These are phyloP conservation scores for Rhodofomes roseus DNA, from an alignment of 1,284 basidiomycete genomes.

Conservation along the genomic window DNA sequence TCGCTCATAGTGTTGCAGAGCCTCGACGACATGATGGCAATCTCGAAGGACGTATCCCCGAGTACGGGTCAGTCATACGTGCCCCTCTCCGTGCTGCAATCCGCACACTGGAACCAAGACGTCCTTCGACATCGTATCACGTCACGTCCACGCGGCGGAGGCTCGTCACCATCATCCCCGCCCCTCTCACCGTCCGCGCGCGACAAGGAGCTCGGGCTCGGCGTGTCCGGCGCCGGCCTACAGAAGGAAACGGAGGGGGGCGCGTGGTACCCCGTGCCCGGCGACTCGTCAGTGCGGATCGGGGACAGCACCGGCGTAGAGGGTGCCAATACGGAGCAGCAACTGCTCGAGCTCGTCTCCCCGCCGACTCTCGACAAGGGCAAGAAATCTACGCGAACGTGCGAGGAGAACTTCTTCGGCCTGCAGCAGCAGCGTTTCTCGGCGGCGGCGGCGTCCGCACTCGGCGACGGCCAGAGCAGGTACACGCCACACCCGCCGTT, in stretches of 20 bases:
- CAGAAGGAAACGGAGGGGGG: constrained; percentile 25
- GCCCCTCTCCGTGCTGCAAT: constrained; percentile 63
- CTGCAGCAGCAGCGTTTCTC: constrained; percentile 42
- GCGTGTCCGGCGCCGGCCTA: constrained; percentile 42
- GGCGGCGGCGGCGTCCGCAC: constrained; percentile 30
- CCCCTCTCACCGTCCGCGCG: constrained; percentile 37
- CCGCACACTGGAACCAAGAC: constrained; percentile 75
- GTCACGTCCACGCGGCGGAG: constrained; percentile 27
- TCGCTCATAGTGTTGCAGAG: constrained; percentile 39
- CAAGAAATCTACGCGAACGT: constrained; percentile 28
- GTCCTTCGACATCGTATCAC: constrained; percentile 57
- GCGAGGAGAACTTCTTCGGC: constrained; percentile 63
- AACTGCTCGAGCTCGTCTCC: constrained; percentile 41
- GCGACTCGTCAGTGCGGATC: constrained; percentile 75
- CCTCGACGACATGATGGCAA: constrained; percentile 72
- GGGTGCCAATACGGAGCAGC: constrained; percentile 45
- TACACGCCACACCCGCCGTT: constrained; percentile 72
- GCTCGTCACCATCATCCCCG: constrained; percentile 25
- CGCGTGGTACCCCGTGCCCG: constrained; percentile 68
- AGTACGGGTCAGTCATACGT: constrained; percentile 69
- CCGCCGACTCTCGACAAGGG: constrained; percentile 10
- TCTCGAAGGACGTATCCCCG: constrained; percentile 72
- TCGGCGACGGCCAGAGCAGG: constrained; percentile 36
- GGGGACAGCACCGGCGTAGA: constrained; percentile 67
- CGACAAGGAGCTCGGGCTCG: constrained; percentile 61